A percentile compares a stretch with the other conserved stretches of the same genome.
Conservation (phyloP, 108 stramenopile species). For the Nannochloropsis gaditana region DNA sequence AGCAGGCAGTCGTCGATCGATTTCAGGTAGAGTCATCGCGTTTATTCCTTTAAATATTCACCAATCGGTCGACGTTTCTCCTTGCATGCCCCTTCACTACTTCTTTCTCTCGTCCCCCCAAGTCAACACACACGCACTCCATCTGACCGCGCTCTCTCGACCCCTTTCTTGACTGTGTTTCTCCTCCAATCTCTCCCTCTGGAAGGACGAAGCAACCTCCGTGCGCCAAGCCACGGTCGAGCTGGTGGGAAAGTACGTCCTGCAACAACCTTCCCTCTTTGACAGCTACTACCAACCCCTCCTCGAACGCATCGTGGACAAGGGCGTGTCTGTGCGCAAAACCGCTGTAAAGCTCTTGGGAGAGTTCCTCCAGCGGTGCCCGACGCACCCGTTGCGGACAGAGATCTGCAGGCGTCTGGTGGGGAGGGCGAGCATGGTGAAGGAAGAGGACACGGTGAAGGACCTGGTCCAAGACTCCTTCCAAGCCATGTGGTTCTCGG, state of each 20-base stretch:
- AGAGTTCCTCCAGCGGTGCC: slow-evolving; percentile 67
- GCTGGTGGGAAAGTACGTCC: slow-evolving; percentile 77
- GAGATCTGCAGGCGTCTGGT: slow-evolving; percentile 66
- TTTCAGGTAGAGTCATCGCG: neutral
- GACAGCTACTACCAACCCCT: slow-evolving; percentile 71
- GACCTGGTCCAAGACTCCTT: slow-evolving; percentile 82
- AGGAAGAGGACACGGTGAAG: slow-evolving; percentile 85
- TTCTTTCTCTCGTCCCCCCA: neutral
- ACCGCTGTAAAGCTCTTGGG: slow-evolving; percentile 74
- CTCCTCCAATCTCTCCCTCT: neutral
- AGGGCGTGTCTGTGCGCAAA: slow-evolving; percentile 76
- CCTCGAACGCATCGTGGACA: slow-evolving; percentile 69
- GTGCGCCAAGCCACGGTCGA: slow-evolving; percentile 85
- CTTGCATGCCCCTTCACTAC: neutral
- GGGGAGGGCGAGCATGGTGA: slow-evolving; percentile 69
- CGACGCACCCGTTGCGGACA: slow-evolving; percentile 67
- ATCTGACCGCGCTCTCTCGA: too few relatives aligned
- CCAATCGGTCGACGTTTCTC: neutral
- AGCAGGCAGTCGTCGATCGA: neutral
- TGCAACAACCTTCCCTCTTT: slow-evolving; percentile 66
- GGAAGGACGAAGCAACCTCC: slow-evolving; percentile 74
- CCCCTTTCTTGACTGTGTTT: neutral
- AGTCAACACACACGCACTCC: too few relatives aligned
- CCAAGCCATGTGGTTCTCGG: slow-evolving; percentile 64
- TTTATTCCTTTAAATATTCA: too few relatives aligned